These are phyloP conservation scores for Hemerocallis citrina DNA, from an alignment of 106 monocot species.

Conservation along the genomic window DNA sequence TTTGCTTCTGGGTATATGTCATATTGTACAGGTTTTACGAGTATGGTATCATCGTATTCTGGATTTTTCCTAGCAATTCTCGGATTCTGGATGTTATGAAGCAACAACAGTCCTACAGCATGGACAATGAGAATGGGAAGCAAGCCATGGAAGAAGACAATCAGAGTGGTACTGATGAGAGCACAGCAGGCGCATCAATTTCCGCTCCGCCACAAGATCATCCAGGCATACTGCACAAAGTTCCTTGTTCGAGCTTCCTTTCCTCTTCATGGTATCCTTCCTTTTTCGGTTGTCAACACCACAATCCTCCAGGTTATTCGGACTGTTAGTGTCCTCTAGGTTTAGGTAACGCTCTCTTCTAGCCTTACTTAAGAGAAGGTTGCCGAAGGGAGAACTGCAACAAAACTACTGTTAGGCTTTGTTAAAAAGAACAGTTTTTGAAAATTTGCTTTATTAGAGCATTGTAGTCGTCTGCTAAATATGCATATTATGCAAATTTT, in stretches of 20 bases:
- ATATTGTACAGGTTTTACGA: no score
- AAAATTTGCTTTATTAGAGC: no score
- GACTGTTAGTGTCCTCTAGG: not conserved
- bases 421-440: no score
- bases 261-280: constrained; percentile 6
- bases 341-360: not conserved
- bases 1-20: no score
- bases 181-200: constrained; percentile 42
- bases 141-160: constrained; percentile 35
- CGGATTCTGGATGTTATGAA: not conserved
- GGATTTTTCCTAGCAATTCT: no score
- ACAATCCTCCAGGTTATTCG: not conserved
- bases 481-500: no score
- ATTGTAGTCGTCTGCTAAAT: no score
- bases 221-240: constrained; percentile 64
- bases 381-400: not conserved
- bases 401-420: not conserved
- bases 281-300: not conserved
- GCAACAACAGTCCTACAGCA: constrained; percentile 26
- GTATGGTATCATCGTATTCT: no score
- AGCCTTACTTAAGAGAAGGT: not conserved
- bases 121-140: constrained; percentile 22
- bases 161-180: constrained; percentile 37
- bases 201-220: constrained; percentile 10
- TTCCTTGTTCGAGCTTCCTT: constrained; percentile 13